Conservation (phyloP, 1,139 yeast species). For the Geotrichum histeridarum region DNA sequence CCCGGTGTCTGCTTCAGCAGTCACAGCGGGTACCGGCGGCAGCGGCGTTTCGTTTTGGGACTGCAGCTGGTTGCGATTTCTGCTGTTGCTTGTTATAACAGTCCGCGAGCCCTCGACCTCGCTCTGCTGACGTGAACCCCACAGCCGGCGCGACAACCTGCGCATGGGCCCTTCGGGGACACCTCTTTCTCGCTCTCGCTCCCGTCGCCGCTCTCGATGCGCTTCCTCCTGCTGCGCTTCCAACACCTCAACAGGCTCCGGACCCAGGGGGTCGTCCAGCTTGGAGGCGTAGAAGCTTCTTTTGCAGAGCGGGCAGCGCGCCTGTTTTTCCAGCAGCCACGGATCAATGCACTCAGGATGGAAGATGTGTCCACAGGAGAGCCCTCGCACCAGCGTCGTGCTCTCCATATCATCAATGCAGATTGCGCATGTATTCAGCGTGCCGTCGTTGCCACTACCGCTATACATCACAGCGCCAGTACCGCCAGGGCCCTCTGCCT, state of each 20-base stretch:
- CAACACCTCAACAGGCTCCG: constrained; percentile 19
- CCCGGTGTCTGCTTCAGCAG: too few relatives aligned
- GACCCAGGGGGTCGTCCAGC: constrained; percentile 23
- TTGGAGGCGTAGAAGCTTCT: constrained; percentile 36
- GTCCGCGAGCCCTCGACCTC: too few relatives aligned
- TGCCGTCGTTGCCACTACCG: constrained; percentile 17
- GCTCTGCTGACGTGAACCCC: background rate
- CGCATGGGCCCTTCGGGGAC: background rate
- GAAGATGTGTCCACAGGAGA: constrained; percentile 80
- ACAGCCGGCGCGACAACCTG: constrained; percentile 3
- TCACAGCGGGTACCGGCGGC: too few relatives aligned
- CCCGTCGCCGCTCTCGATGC: background rate
- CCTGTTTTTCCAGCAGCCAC: constrained; percentile 70
- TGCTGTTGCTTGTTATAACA: too few relatives aligned
- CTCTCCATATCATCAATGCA: constrained; percentile 65
- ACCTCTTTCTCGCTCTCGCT: background rate
- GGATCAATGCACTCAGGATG: constrained; percentile 78
- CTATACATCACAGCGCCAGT: background rate
- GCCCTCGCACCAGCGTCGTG: constrained; percentile 62
- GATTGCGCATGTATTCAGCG: constrained; percentile 66
- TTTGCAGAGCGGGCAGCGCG: constrained; percentile 84
- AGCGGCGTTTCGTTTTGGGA: too few relatives aligned
- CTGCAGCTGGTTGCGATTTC: too few relatives aligned
- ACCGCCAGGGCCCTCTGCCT: constrained; percentile 22
- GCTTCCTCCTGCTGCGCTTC: constrained; percentile 1